Base-by-base conservation (phyloP, 2,329 filamentous ascomycete species). In the Paecilomyces variotii region DNA sequence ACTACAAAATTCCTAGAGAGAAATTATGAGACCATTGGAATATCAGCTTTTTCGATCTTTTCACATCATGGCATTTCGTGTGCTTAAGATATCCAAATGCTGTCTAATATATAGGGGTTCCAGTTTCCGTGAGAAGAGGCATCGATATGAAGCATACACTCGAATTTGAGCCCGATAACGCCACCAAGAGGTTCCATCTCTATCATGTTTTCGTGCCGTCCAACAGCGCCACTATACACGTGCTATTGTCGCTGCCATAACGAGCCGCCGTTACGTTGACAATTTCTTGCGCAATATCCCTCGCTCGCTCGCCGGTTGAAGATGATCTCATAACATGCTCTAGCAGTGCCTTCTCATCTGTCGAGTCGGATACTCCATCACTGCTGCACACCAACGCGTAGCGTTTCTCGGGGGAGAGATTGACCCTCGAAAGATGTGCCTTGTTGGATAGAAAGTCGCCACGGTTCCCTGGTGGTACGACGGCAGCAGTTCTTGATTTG, bases 381-480 rank as follows among this genome's bases (percentile, higher is more conserved):
- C 71, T 72, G 24, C 59, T 63, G 39, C 71, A 62, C 11, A 73
- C 55, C 9, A 73, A 59, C 14, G 70, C 35, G 58, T 71, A 73
- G 45, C 69, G 68, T 27, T 58, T 62, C 24, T 66, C 62, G 1
- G 62, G 30, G 28, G 64, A 56, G n/a, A 72, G 60, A 3, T 58
- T 61, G 19, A 67, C 58, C 27, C 62, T 64, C 1, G 62, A 61
- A 7, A 68, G 68, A 56, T 70, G 66, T 6, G 71, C 70, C 14
- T 71, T 65, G 56, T 67, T 72, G 52, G 71, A 73, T 26, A 74
- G 53, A 49, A 71, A 69, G 54, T 73, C 62, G 34, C 68, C 71
- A 14, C 65, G 63, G 34, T 57, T 55, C 55, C 64, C 54, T n/a
- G 57, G 63, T 35, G 60, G 49, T 19, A 64, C 59, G 56, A 60